These are phyloP conservation scores for Colletotrichum tamarilloi DNA, from an alignment of 2,329 filamentous ascomycete species.

Conservation along the genomic window DNA sequence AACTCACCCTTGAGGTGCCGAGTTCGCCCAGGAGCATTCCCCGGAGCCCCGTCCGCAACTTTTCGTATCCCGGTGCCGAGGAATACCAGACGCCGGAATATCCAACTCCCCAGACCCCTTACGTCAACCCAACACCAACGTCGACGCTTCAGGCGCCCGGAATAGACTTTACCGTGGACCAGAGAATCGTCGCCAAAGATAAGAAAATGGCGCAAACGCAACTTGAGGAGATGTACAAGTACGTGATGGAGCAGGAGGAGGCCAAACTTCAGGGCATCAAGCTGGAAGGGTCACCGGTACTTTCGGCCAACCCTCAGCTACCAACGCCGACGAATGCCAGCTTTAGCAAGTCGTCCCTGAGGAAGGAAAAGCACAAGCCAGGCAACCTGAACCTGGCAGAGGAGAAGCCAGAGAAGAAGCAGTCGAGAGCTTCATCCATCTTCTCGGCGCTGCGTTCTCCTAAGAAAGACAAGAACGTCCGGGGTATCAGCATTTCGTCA, in stretches of 20 bases:
- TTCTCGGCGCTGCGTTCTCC: constrained; percentile 72
- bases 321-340: constrained; percentile 45
- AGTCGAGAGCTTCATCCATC: constrained; percentile 69
- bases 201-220: constrained; percentile 81
- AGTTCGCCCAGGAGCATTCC: constrained; percentile 38
- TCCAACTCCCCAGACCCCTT: constrained; percentile 46
- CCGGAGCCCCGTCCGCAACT: constrained; percentile 53
- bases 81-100: constrained; percentile 46
- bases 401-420: constrained; percentile 55
- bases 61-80: constrained; percentile 62
- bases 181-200: constrained; percentile 79
- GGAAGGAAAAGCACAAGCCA: constrained; percentile 62
- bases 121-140: constrained; percentile 58
- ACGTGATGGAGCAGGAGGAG: constrained; percentile 90
- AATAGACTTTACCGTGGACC: constrained; percentile 79
- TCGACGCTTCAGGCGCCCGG: constrained; percentile 64
- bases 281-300: constrained; percentile 55
- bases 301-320: constrained; percentile 41
- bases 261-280: constrained; percentile 68
- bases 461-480: constrained; percentile 62
- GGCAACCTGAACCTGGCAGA: constrained; percentile 60
- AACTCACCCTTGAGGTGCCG: constrained; percentile 37
- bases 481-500: constrained; percentile 70
- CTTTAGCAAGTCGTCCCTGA: constrained; percentile 42
- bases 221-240: constrained; percentile 90